phyloP scores from a whole-genome alignment of 176 grass and related monocot genomes.

The Elymus sibiricus region DNA sequence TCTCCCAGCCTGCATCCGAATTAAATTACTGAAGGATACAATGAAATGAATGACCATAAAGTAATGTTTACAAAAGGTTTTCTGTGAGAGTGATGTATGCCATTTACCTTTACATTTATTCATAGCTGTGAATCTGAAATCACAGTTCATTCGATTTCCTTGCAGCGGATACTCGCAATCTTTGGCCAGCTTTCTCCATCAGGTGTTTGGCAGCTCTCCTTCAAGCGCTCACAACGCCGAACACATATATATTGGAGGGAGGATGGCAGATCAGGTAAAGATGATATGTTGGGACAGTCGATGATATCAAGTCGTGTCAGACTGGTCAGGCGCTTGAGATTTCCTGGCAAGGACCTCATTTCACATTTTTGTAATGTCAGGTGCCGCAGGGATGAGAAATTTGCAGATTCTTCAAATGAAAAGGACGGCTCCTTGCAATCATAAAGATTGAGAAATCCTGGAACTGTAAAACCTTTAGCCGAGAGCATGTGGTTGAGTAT shows the following conservation, averaged over 20 bases:
- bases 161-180: neutral
- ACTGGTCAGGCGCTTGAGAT: neutral
- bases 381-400: fast-evolving
- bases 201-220: neutral
- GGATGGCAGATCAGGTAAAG: neutral
- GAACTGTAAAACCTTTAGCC: neutral
- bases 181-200: conserved; percentile 20
- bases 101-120: neutral
- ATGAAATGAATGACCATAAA: neutral
- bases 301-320: fast-evolving
- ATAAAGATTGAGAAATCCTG: fast-evolving
- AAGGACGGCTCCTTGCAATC: fast-evolving
- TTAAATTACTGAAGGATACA: neutral
- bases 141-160: neutral
- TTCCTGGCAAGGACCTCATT: neutral
- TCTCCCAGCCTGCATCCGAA: neutral
- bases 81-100: neutral
- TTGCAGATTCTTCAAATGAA: neutral
- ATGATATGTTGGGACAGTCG: fast-evolving
- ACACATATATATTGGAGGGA: neutral
- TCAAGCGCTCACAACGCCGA: fast-evolving
- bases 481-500: neutral
- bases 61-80: neutral
- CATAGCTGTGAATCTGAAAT: neutral
- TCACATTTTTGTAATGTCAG: fast-evolving